Base-by-base conservation (phyloP, 306 rosid genomes). In the Macrotyloma uniflorum region DNA sequence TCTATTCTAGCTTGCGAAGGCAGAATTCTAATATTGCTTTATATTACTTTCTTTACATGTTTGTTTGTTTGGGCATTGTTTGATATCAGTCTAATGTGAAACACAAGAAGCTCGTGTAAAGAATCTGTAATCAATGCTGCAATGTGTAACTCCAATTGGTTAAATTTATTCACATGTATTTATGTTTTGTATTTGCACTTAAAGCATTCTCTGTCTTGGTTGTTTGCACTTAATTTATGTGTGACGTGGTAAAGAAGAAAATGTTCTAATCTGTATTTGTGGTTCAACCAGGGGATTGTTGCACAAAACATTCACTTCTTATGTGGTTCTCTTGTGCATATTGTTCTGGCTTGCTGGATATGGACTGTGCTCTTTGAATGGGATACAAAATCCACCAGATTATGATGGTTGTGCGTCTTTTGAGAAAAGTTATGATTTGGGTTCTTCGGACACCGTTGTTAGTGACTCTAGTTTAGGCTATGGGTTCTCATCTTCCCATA, bases 251-350 rank as follows among this genome's bases (percentile, higher is more conserved):
- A 30, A 62, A 46, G 26, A 36, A 63, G 30, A 13, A 24, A 23
- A 53, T 1, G 11, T 22, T 67, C 82, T 83, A 79, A 83, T 66
- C 36, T 70, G 33, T 57, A 16, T 81, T 84, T 87, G 26, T 78
- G 66, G 66, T 54, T 84, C 75, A 46, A 82, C 18, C 87, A 95
- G 97, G 97, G 86, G 86, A 86, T 76, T 86, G 81, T 70, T 79
- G 55, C 82, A 69, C 72, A 80, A 72, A 50, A 40, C 75, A 53
- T 54, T 86, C 79, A 74, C 64, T 67, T 79, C 80, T 77, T 61
- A 83, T 49, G 85, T 81, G 84, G 80, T 91, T 88, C 86, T 91
- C 64, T 85, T 70, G 18, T 87, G 86, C 74, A 70, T 82, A 75
- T 55, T 85, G 53, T 83, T 75, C 77, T 67, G 64, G 83, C 66